A percentile compares a stretch with the other conserved stretches of the same genome.
Conservation (phyloP, 1,139 yeast species). For the Candida tetrigidarum region DNA sequence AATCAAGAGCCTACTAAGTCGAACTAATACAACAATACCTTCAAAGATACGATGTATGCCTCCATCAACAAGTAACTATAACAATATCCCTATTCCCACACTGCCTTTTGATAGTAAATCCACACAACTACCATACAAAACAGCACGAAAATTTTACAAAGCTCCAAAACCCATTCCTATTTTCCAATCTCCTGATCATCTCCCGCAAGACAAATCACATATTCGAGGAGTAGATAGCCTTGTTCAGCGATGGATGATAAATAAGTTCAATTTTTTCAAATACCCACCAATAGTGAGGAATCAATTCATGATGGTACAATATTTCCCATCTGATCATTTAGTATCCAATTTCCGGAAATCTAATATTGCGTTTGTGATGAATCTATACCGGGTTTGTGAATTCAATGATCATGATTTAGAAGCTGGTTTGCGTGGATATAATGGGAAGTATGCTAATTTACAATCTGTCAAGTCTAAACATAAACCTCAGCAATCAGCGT, state of each 20-base stretch:
- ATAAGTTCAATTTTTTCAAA: conserved; percentile 19
- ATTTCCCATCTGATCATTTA: conserved; percentile 33
- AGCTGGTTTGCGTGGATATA: conserved; percentile 25
- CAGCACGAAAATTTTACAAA: background rate
- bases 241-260: conserved; percentile 19
- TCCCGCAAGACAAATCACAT: conserved; percentile 36
- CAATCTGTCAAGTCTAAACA: conserved; percentile 28
- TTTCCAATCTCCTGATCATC: conserved; percentile 12
- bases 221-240: conserved; percentile 41
- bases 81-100: background rate
- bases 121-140: background rate
- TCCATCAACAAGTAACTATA: background rate
- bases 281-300: conserved; percentile 27
- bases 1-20: background rate
- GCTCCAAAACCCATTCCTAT: background rate
- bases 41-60: background rate
- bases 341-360: conserved; percentile 38
- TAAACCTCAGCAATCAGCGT: conserved; percentile 40
- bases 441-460: conserved; percentile 29
- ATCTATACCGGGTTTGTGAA: conserved; percentile 7
- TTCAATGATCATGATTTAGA: conserved; percentile 33
- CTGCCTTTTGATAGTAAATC: conserved; percentile 2
- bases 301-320: conserved; percentile 30
- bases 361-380: conserved; percentile 40
- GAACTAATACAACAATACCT: background rate